These are phyloP conservation scores for Eryngium alpinum DNA, from an alignment of 140 eudicot genomes.

Conservation along the genomic window DNA sequence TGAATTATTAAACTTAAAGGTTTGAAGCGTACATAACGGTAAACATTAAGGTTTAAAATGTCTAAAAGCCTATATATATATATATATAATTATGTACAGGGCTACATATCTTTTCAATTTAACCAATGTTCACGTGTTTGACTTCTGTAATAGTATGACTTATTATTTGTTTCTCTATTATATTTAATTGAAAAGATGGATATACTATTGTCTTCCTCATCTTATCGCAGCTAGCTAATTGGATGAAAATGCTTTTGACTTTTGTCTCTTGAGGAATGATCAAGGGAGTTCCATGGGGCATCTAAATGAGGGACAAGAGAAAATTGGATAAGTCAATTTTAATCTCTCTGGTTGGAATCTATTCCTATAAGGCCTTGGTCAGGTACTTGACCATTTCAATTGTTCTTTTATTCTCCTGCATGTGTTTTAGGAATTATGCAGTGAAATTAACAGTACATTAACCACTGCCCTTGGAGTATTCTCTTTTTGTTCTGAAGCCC, in stretches of 20 bases:
- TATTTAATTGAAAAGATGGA: not conserved
- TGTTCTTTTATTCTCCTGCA: conserved; percentile 5
- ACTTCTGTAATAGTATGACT: no score
- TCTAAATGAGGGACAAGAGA: not conserved
- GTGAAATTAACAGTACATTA: not conserved
- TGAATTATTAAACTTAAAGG: no score
- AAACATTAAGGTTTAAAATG: no score
- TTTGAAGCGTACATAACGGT: no score
- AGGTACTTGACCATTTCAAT: not conserved
- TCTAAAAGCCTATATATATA: no score
- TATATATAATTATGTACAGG: no score
- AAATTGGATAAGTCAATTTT: not conserved
- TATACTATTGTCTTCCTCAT: conserved; percentile 1
- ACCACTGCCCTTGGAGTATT: not conserved
- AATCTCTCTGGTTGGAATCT: not conserved
- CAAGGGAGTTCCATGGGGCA: conserved; percentile 1
- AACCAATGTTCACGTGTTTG: no score
- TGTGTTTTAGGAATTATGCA: not conserved
- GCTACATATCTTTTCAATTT: no score
- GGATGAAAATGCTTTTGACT: not conserved
- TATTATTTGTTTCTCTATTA: no score
- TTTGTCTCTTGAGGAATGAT: not conserved
- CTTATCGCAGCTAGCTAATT: not conserved
- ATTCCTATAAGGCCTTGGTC: not conserved
- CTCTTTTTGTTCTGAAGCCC: not conserved